Conservation (phyloP, 257 asterid species). For the Solanum gracilifrons region DNA sequence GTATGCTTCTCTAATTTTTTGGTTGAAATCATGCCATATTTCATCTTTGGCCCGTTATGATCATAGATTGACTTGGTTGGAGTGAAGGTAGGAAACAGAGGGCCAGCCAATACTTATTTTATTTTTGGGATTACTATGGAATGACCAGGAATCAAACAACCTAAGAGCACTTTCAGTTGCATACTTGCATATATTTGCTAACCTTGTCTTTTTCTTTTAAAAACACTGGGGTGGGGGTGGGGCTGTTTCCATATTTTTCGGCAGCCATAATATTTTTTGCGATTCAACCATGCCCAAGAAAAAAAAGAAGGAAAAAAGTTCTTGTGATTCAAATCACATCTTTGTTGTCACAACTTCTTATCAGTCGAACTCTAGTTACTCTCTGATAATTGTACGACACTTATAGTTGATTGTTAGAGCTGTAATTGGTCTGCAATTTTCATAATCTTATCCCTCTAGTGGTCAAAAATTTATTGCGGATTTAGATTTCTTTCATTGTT, state of each 20-base stretch:
- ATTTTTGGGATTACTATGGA: too few species aligned
- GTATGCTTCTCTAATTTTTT: not conserved
- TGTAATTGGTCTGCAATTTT: not conserved
- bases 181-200: too few species aligned
- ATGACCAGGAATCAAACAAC: too few species aligned
- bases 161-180: too few species aligned
- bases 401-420: not conserved
- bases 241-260: not conserved
- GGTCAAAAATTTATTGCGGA: not conserved
- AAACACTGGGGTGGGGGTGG: not conserved
- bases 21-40: not conserved
- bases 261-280: not conserved
- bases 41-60: not conserved
- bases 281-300: not conserved
- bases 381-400: not conserved
- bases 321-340: not conserved
- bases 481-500: not conserved
- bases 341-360: not conserved
- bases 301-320: not conserved
- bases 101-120: not conserved
- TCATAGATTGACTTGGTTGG: not conserved
- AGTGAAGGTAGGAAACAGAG: not conserved
- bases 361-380: not conserved
- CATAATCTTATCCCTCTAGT: not conserved
- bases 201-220: not conserved